A percentile compares a stretch with the other conserved stretches of the same genome.
Evolutionary conservation across 768 basidiomycete species (phyloP).

Genomic region (Lactarius quietus): DNA sequence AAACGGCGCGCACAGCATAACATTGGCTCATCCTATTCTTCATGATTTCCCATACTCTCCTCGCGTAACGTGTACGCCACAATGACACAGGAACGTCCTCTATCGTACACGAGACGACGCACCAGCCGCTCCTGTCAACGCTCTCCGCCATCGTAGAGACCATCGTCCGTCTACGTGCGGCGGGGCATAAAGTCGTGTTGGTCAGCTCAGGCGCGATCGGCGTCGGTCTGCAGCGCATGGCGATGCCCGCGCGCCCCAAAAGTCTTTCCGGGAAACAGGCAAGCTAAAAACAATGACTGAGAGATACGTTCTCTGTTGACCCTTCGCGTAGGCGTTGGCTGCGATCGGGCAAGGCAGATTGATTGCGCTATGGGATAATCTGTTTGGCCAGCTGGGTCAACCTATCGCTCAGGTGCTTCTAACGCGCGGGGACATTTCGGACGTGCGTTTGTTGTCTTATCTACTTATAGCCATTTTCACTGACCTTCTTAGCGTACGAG

Average conservation of each 20-base stretch:
- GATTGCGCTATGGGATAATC: conserved; percentile 95
- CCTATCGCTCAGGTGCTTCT: conserved; percentile 94
- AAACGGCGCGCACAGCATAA: not conserved
- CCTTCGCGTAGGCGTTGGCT: conserved; percentile 70
- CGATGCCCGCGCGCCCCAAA: conserved; percentile 73
- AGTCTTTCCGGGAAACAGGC: conserved; percentile 90
- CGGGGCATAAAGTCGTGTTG: conserved; percentile 92
- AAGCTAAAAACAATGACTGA: conserved; percentile 27
- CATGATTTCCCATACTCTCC: not conserved
- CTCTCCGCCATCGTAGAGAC: conserved; percentile 93
- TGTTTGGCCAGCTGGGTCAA: conserved; percentile 90
- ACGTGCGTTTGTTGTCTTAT: conserved; percentile 49
- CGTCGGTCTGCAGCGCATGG: conserved; percentile 91
- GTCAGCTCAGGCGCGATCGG: conserved; percentile 98
- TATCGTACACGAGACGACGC: conserved; percentile 92
- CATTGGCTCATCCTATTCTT: not conserved
- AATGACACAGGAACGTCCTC: conserved; percentile 77
- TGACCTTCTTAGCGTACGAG: conserved; percentile 67
- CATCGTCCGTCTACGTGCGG: conserved; percentile 65
- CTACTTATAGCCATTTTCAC: not conserved
- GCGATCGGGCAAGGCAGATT: conserved; percentile 96
- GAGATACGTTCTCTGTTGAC: conserved; percentile 20
- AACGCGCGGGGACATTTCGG: conserved; percentile 95
- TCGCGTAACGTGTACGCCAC: not conserved
- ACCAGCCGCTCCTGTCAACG: conserved; percentile 86